phyloP scores from a whole-genome alignment of 345 rosid species.

The Reutealis trisperma region DNA sequence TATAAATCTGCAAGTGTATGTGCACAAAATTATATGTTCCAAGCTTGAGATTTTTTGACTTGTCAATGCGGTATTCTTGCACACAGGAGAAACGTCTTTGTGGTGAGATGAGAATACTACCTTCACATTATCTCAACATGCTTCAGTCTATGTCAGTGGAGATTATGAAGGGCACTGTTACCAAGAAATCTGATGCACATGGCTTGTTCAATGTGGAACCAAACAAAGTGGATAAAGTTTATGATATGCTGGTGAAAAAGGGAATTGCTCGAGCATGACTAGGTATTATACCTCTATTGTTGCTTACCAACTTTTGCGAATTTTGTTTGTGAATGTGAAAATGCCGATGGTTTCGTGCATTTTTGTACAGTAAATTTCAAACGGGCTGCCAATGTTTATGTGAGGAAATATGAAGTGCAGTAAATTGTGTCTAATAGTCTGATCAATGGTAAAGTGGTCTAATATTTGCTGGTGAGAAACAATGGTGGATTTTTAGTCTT shows the following conservation, averaged over 20 bases:
- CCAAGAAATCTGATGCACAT: constrained; percentile 79
- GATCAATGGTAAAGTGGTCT: too few relatives aligned
- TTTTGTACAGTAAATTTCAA: not conserved
- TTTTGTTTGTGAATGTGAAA: not conserved
- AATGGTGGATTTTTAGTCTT: too few relatives aligned
- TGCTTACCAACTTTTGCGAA: not conserved
- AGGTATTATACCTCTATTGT: not conserved
- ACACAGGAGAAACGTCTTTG: constrained; percentile 79
- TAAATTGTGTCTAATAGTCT: too few relatives aligned
- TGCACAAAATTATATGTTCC: not conserved
- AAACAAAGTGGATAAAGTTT: constrained; percentile 74
- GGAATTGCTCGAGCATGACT: constrained; percentile 51
- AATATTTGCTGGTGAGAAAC: too few relatives aligned
- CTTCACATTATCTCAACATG: constrained; percentile 82
- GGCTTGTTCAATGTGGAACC: constrained; percentile 74
- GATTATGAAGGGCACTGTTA: constrained; percentile 62
- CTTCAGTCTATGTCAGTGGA: constrained; percentile 60
- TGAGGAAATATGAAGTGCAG: too few relatives aligned
- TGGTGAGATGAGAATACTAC: constrained; percentile 68
- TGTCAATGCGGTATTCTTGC: not conserved
- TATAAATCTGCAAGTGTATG: not conserved
- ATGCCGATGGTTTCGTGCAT: too few relatives aligned
- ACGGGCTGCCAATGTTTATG: too few relatives aligned
- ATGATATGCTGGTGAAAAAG: constrained; percentile 74
- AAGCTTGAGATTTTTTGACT: not conserved